Evolutionary conservation across 2,329 filamentous ascomycete genomes (phyloP), one percentile per base, ranked within the genome.

Genomic region (Piedraia hortae): DNA sequence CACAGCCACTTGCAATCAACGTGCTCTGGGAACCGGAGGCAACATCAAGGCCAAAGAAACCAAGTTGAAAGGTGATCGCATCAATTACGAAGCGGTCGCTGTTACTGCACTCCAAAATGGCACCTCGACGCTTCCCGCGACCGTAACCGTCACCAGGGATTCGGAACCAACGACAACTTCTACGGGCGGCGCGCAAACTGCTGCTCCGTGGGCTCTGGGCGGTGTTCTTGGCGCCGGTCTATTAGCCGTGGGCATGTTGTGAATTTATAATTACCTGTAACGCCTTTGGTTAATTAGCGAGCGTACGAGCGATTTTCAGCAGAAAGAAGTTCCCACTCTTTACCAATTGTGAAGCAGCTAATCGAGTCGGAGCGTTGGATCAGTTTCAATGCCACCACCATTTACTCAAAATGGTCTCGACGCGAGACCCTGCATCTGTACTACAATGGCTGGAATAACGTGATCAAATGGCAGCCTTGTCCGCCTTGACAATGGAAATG

Each of bases 1-100:
- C 8, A 16, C 21, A 8, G 28, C 23, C 4, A 19, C 21, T 4
- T 32, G 30, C 22, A 11, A 18, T 14, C 24, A 31, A 21, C 19
- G 12, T 13, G 16, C 3, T 11, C 11, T 17, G 9, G 23, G 9
- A 16, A 19, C 19, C 12, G 25, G 22, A 17, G 22, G 23, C 6
- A 24, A 28, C 19, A 21, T 30, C 14, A 16, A 16, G 12, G 21
- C 12, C 4, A 23, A 19, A 8, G 24, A 10, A 10, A 18, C 22
- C 12, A 24, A 23, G 5, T 9, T 30, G 7, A 24, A 16, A 11
- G 23, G 25, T 4, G 25, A 15, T 13, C 16, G 22, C 10, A 28
- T 32, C 16, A n/a, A 18, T 5, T 32, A 29, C 18, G 22, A 29
- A 16, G 26, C 30, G 16, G 25, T 32, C 4, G 10, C 24, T n/a